Base-by-base conservation (phyloP, 345 rosid genomes). In the Pelargonium nanum region DNA sequence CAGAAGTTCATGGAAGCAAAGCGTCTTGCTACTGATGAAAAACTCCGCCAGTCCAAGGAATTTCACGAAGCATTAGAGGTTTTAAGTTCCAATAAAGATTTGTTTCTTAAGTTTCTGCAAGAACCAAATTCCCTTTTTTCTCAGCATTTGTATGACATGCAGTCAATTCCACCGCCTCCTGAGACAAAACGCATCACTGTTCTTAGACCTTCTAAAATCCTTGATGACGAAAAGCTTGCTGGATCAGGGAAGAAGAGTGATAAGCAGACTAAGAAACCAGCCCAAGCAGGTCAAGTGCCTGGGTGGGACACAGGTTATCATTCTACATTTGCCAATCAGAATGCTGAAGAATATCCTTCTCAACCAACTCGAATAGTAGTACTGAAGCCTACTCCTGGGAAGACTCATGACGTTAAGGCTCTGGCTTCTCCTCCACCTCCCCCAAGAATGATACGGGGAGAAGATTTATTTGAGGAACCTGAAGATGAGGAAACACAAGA, bases 291-390 rank as follows among this genome's bases (percentile, higher is more conserved):
- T 56, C 78, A 73, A 48, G 80, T 62, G 22, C 68, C 65, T 9
- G 77, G 61, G 34, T 73, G 82, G 83, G 80, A 78, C 63, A 76
- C 73, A 3, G 83, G 75, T 58, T 63, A 65, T 73, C 74, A 81
- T 53, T 74, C 87, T 44, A 54, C 77, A 32, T 65, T 30, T 74
- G 52, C 77, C 25, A 60, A 66, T 72, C 81, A 71, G 22, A 73
- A 68, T 63, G 64, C 60, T 65, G 83, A 78, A 77, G 91, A 82
- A 26, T 72, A 80, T 56, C 73, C 79, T 67, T 67, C 79, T 65
- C 96, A 83, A 60, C 87, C 96, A 20, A 93, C 96, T 7, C 77
- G 81, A 56, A 90, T 93, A 74, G 97, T 93, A 22, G 91, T 93
- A 56, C 67, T 93, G 81, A 93, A 86, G 77, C 99, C 97, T 63